Evolutionary conservation across 331 rosid species (phyloP), one percentile per base, ranked within the genome.

Genomic region (Rhamnella rubrinervis): DNA sequence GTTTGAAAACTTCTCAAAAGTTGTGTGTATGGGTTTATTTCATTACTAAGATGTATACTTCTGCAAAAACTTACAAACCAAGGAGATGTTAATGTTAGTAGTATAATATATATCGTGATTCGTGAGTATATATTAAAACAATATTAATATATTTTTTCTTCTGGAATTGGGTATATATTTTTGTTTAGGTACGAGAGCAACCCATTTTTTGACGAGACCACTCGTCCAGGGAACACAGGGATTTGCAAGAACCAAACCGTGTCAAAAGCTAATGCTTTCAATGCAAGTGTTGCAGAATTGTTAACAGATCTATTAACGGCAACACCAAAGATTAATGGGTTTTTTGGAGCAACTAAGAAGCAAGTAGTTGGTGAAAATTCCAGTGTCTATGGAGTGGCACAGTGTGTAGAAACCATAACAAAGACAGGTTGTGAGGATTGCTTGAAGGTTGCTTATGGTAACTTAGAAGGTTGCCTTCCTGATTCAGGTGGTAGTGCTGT

Each of bases 371-470:
- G 49, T 9, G 49, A 44, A 44, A 44, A 44, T 44, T 3, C 49
- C 1, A 44, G 15, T 39, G 73, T 86, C n/a, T 86, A 84, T 67
- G 92, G 84, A 16, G 67, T 86, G 61, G 96, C 96, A 59, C 96
- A 89, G 41, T 89, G 96, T 74, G 84, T 75, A 38, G 83, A 84
- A 40, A 80, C 92, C 20, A 73, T 71, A 50, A 58, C 75, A 47
- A 55, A 64, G 61, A 77, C 59, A 58, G 92, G 80, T 26, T 89
- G 96, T 64, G 60, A 63, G 23, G 78, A 71, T 61, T 89, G 92
- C 77, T 72, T 89, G 79, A 67, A 51, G 6, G 85, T 84, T 37
- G 96, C 87, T 4, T 65, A 55, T 20, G 72, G 5, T 61, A 89
- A 86, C 57, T 49, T 83, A 19, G 63, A 79, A 0, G 47, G 38